phyloP scores from a whole-genome alignment of 106 monocot genomes.

The Amphibolis antarctica region DNA sequence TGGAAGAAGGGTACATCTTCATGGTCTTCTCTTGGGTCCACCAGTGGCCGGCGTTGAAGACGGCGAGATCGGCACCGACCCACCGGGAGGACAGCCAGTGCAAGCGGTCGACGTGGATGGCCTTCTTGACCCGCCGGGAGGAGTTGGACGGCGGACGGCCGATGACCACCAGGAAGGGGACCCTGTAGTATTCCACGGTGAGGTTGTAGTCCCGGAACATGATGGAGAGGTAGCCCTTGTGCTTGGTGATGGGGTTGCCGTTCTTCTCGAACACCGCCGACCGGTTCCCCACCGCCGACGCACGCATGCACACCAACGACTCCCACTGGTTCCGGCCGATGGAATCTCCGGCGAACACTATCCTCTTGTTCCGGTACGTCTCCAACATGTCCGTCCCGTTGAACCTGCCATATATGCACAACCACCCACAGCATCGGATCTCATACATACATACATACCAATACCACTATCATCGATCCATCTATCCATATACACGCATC shows the following conservation, averaged over 20 bases:
- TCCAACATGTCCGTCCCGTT: constrained; percentile 64
- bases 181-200: constrained; percentile 75
- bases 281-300: constrained; percentile 14
- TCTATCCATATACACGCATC: neutral
- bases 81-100: constrained; percentile 39
- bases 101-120: constrained; percentile 49
- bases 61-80: constrained; percentile 43
- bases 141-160: constrained; percentile 37
- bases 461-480: neutral
- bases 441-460: no score
- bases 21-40: constrained; percentile 61
- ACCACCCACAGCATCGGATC: no score
- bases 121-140: constrained; percentile 12
- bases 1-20: constrained; percentile 27
- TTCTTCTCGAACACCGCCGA: constrained; percentile 47
- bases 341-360: constrained; percentile 75
- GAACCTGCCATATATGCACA: constrained; percentile 31
- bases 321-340: constrained; percentile 98
- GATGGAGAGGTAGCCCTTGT: constrained; percentile 72
- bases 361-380: constrained; percentile 50
- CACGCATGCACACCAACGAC: constrained; percentile 75
- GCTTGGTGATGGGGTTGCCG: constrained; percentile 77
- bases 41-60: constrained; percentile 88
- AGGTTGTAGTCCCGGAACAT: constrained; percentile 58
- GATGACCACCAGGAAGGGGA: constrained; percentile 48